These are phyloP conservation scores for Neostapfia colusana DNA, from an alignment of 176 grass and related monocot genomes.

Conservation along the genomic window DNA sequence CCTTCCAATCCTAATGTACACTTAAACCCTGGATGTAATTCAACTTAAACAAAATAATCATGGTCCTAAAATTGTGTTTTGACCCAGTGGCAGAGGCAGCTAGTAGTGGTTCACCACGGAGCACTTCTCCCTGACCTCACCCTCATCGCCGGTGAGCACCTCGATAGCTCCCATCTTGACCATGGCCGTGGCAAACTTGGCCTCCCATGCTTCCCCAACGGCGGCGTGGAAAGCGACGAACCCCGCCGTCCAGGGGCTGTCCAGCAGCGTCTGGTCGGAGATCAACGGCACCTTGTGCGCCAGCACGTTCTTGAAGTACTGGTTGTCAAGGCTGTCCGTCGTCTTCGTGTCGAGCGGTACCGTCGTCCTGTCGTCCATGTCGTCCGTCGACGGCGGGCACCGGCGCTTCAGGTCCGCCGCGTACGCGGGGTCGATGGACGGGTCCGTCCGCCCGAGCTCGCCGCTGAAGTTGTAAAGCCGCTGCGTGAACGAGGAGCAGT, in stretches of 20 bases:
- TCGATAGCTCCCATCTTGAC: conserved; percentile 44
- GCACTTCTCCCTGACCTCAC: conserved; percentile 49
- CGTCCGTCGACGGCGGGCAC: conserved; percentile 36
- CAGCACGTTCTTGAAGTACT: conserved; percentile 52
- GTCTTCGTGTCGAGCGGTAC: conserved; percentile 29
- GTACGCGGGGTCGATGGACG: conserved; percentile 21
- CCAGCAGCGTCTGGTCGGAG: conserved; percentile 54
- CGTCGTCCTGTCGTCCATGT: conserved; percentile 8
- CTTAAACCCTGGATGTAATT: too few species aligned
- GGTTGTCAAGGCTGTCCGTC: conserved; percentile 37
- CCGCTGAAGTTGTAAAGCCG: conserved; percentile 11
- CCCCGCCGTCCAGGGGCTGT: conserved; percentile 14
- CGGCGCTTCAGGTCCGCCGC: conserved; percentile 33
- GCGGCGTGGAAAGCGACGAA: conserved; percentile 36
- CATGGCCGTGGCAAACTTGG: conserved; percentile 45
- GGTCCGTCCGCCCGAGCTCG: conserved; percentile 30
- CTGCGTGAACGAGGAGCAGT: conserved; percentile 38
- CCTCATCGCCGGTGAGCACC: conserved; percentile 41
- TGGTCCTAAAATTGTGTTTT: conserved; percentile 1
- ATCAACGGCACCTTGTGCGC: conserved; percentile 37
- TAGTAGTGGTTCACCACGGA: conserved; percentile 40
- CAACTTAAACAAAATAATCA: background rate
- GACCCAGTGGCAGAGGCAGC: background rate
- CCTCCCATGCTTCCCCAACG: background rate
- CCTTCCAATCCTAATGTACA: background rate